Evolutionary conservation across 352 stramenopile species (phyloP).

Genomic region (Aphanomyces astaci): DNA sequence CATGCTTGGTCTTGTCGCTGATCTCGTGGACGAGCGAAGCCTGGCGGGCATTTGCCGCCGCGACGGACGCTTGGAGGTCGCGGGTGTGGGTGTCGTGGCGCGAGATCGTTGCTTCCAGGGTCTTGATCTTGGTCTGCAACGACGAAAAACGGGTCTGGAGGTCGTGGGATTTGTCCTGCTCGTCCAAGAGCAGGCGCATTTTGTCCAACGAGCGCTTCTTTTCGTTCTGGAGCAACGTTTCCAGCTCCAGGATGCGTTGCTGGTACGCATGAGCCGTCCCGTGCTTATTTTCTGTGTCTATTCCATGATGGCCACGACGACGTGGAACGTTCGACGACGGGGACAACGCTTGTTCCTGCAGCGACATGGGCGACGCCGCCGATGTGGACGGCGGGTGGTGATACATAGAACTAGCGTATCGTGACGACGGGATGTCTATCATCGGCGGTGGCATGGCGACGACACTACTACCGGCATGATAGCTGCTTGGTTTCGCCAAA

Average conservation of each 20-base stretch:
- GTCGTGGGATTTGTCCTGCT: constrained; percentile 55
- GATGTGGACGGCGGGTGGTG: background rate
- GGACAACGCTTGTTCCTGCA: constrained; percentile 1
- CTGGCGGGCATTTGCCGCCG: background rate
- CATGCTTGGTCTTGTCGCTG: constrained; percentile 27
- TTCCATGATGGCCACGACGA: too few relatives aligned
- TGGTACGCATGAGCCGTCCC: background rate
- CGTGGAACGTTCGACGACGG: background rate
- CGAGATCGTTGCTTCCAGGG: constrained; percentile 27
- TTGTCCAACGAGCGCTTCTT: constrained; percentile 63
- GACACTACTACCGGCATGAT: too few relatives aligned
- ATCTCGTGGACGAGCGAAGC: constrained; percentile 8
- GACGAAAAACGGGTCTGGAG: constrained; percentile 37
- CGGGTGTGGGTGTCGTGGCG: constrained; percentile 9
- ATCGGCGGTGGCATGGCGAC: constrained; percentile 1
- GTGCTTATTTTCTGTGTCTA: too few relatives aligned
- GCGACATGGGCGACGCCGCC: background rate
- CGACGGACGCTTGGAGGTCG: constrained; percentile 2
- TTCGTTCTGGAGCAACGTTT: constrained; percentile 45
- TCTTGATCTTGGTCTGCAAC: constrained; percentile 33
- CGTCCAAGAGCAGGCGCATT: constrained; percentile 55
- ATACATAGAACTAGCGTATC: background rate
- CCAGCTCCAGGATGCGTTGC: constrained; percentile 30
- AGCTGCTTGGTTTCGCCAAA: constrained; percentile 7
- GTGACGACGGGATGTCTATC: background rate